Evolutionary conservation across 2,329 filamentous ascomycete species (phyloP), one percentile per base, ranked within the genome.

Genomic region (Onygena corvina): DNA sequence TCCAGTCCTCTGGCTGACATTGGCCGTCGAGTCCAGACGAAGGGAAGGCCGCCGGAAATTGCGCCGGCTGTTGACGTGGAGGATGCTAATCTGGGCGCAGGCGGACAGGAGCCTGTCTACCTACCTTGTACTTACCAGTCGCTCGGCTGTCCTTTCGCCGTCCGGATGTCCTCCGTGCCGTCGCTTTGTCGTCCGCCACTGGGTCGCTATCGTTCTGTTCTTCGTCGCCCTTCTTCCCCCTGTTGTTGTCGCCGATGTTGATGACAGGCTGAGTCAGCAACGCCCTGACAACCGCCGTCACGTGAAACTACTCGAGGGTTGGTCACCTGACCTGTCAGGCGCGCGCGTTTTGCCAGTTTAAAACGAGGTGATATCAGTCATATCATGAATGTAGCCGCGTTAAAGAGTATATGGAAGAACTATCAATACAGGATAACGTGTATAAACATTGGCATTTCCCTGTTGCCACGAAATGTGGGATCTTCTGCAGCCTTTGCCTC

Each of bases 81-180:
- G 33, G 33, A 8, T n/a, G 11, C 38, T 7, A 12, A 16, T 23
- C 3, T 23, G 21, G n/a, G 23, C 21, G 18, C 35, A 40, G 9
- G 35, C 35, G 16, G 21, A 27, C 21, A 42, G 38, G 38, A 42
- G 27, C 38, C 38, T 25, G 38, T 23, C 38, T 42, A 27, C 44
- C 33, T 46, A 33, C 44, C 44, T 31, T 45, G 40, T 46, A 46
- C 44, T 20, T 46, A 46, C 44, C 44, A 14, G 44, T 31, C 44
- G 25, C 27, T 42, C 38, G 25, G 21, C 38, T 27, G 20, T 27
- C 38, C 21, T 27, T n/a, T 27, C 21, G 38, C 38, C 21, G 38
- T 42, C 21, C 12, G 14, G 21, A 5, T 11, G 27, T 11, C 27
- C 21, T 31, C 44, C n/a, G 12, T 30, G 44, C 30, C 14, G 40